These are phyloP conservation scores for Xylogone sp. DNA, from an alignment of 2,329 filamentous ascomycete genomes.

Conservation along the genomic window DNA sequence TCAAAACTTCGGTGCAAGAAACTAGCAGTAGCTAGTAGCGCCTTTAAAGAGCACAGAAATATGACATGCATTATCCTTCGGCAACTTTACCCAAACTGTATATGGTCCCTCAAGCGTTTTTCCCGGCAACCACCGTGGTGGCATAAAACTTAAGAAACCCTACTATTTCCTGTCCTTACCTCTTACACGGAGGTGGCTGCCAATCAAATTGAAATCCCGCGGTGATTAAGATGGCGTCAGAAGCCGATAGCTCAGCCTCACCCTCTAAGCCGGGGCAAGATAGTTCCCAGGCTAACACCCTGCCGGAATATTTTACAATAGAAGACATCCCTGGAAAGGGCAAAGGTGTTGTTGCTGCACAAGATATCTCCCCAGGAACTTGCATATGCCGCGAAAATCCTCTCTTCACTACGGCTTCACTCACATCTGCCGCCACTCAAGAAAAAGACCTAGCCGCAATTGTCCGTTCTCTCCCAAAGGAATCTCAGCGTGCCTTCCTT, in stretches of 20 bases:
- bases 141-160: background rate
- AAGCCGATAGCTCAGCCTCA: background rate
- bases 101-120: background rate
- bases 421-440: conserved; percentile 14
- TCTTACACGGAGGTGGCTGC: background rate
- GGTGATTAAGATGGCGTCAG: background rate
- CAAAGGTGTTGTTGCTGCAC: conserved; percentile 19
- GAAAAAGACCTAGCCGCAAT: conserved; percentile 18
- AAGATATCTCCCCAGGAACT: conserved; percentile 21
- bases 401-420: conserved; percentile 21
- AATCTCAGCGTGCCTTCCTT: conserved; percentile 19
- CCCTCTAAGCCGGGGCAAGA: background rate
- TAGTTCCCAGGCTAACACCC: background rate
- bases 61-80: background rate
- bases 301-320: conserved; percentile 5
- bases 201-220: background rate
- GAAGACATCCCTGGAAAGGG: conserved; percentile 22
- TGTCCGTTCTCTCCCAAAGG: conserved; percentile 13
- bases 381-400: conserved; percentile 24
- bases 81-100: background rate
- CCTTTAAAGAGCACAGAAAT: too few relatives aligned
- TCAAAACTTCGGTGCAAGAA: too few relatives aligned
- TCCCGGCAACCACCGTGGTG: background rate
- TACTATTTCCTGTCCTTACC: background rate
- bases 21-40: too few relatives aligned